Evolutionary conservation across 345 rosid genomes (phyloP).

Genomic region (Linum trigynum): DNA sequence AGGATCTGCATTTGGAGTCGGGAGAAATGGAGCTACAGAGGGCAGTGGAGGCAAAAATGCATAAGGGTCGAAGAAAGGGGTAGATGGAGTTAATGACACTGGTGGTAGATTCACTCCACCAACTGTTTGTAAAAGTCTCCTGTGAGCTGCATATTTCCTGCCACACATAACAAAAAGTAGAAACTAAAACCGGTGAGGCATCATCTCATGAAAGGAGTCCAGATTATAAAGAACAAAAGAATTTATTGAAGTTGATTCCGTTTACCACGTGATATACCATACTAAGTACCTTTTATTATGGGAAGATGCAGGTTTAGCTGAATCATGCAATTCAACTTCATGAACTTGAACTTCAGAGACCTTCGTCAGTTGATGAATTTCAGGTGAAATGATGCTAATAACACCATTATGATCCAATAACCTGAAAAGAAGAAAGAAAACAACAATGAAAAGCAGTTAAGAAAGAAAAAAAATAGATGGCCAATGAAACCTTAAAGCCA

Average conservation of each 20-base stretch:
- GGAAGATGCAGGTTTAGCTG: slow-evolving; percentile 18
- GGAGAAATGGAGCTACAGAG: slow-evolving; percentile 9
- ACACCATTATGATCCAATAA: slow-evolving; percentile 10
- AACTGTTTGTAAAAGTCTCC: slow-evolving; percentile 32
- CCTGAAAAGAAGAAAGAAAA: background rate
- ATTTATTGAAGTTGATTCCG: background rate
- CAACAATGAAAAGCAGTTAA: background rate
- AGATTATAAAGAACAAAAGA: background rate
- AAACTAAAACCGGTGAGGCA: no score
- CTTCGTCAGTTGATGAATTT: slow-evolving; percentile 22
- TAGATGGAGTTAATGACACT: slow-evolving; percentile 12
- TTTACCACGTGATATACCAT: slow-evolving; percentile 16
- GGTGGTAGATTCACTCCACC: slow-evolving; percentile 12
- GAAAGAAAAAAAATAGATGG: background rate
- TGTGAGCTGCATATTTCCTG: slow-evolving; percentile 32
- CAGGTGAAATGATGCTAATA: background rate
- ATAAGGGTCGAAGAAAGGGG: slow-evolving; percentile 6
- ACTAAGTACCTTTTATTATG: slow-evolving; percentile 10
- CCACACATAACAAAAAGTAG: slow-evolving; percentile 5
- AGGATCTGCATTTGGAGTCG: slow-evolving; percentile 21
- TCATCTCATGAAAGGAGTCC: slow-evolving; percentile 4
- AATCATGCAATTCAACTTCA: slow-evolving; percentile 14
- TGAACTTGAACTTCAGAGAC: slow-evolving; percentile 38
- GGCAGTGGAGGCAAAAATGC: slow-evolving; percentile 20
- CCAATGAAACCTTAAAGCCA: background rate